These are phyloP conservation scores for Salix exigua DNA, from an alignment of 345 rosid genomes.

Conservation along the genomic window DNA sequence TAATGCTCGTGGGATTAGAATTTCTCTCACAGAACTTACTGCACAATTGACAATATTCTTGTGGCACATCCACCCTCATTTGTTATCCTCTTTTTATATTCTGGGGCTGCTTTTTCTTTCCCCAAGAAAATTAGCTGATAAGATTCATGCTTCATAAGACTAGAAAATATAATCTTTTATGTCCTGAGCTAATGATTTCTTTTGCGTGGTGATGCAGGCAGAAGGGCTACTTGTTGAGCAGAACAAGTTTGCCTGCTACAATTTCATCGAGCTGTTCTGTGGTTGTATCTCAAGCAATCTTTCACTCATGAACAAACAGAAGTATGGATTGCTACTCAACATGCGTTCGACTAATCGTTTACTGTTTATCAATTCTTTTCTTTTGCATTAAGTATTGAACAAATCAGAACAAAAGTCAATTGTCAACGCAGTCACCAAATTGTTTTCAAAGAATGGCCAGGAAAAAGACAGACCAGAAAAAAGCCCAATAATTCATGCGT, in stretches of 20 bases:
- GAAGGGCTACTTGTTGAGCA: slow-evolving; percentile 70
- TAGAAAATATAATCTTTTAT: neutral
- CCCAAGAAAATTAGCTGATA: neutral
- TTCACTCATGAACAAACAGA: slow-evolving; percentile 54
- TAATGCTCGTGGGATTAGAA: too few relatives aligned
- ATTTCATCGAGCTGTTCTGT: slow-evolving; percentile 52
- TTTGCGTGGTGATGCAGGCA: slow-evolving; percentile 43
- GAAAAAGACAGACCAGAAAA: neutral
- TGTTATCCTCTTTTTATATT: neutral
- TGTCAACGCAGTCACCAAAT: neutral
- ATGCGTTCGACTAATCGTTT: neutral
- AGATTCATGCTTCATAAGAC: neutral
- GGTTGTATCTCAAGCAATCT: slow-evolving; percentile 46
- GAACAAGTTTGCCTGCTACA: slow-evolving; percentile 51
- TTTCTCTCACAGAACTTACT: neutral
- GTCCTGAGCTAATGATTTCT: neutral
- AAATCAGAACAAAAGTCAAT: neutral
- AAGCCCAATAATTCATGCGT: neutral
- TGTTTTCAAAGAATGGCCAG: neutral
- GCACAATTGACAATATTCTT: neutral
- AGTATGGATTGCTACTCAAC: slow-evolving; percentile 28
- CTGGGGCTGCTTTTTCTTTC: neutral
- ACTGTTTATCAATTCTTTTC: neutral
- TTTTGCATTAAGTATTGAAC: neutral
- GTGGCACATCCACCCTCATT: neutral